These are phyloP conservation scores for Lipomyces sp. DNA, from an alignment of 805 yeast species.

Conservation along the genomic window DNA sequence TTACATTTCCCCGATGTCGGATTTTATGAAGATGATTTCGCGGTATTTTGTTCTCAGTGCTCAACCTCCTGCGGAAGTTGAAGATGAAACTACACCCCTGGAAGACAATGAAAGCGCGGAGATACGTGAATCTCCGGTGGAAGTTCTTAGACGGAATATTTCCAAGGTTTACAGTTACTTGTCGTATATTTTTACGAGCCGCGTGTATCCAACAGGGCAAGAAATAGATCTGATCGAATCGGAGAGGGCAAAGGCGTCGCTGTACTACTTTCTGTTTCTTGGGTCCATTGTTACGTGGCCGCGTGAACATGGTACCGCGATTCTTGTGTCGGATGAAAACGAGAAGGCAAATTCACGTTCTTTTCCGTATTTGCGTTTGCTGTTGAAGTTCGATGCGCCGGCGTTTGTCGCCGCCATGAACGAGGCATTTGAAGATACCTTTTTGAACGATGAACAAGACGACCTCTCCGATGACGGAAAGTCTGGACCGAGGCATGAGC, in stretches of 20 bases:
- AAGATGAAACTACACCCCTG: background rate
- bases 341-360: conserved; percentile 44
- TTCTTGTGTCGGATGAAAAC: conserved; percentile 36
- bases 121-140: conserved; percentile 15
- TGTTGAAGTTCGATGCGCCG: conserved; percentile 56
- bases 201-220: conserved; percentile 73
- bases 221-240: conserved; percentile 41
- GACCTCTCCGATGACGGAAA: conserved; percentile 33
- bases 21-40: conserved; percentile 45
- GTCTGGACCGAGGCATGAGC: conserved; percentile 14
- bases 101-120: conserved; percentile 27
- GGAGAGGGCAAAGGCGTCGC: conserved; percentile 46
- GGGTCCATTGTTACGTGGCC: conserved; percentile 51
- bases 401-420: conserved; percentile 65
- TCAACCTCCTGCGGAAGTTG: conserved; percentile 2
- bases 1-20: conserved; percentile 65
- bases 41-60: conserved; percentile 3
- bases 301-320: conserved; percentile 37
- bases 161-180: conserved; percentile 56
- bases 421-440: conserved; percentile 78
- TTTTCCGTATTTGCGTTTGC: conserved; percentile 65
- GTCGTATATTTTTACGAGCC: conserved; percentile 66
- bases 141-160: conserved; percentile 9
- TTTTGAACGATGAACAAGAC: conserved; percentile 58
- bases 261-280: conserved; percentile 59